Conservation (phyloP, 2,329 filamentous ascomycete species). For the Teratosphaeria epicoccoides region DNA sequence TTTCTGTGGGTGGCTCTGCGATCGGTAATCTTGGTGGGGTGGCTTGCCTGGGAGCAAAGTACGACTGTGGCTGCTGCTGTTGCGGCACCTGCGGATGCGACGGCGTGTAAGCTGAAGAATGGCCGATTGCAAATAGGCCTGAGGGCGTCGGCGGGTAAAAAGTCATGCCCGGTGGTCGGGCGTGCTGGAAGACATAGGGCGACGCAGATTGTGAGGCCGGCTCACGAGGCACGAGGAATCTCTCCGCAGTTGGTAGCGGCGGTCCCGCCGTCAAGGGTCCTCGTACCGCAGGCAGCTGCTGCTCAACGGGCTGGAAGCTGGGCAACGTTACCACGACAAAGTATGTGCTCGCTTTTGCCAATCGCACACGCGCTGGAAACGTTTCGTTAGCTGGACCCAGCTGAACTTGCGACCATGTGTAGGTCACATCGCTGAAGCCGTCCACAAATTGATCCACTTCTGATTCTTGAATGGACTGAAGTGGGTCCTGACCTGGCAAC, state of each 20-base stretch:
- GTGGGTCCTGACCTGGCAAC: constrained; percentile 33
- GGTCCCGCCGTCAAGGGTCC: background rate
- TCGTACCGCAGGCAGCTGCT: background rate
- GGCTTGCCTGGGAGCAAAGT: constrained; percentile 3
- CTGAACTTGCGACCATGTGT: constrained; percentile 31
- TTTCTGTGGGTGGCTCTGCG: constrained; percentile 17
- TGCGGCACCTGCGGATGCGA: background rate
- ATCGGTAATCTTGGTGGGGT: constrained; percentile 9
- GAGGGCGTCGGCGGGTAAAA: background rate
- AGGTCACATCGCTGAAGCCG: constrained; percentile 32
- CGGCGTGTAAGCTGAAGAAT: background rate
- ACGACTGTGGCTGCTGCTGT: constrained; percentile 4
- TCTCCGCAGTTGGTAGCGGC: background rate
- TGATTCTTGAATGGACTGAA: constrained; percentile 30
- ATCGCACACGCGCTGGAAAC: constrained; percentile 25
- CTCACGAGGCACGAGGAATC: constrained; percentile 4
- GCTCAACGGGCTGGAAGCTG: constrained; percentile 17
- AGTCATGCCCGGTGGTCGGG: constrained; percentile 5
- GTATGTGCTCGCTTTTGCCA: constrained; percentile 36
- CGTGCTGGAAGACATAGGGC: constrained; percentile 7
- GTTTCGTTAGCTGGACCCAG: constrained; percentile 24
- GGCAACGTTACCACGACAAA: constrained; percentile 35
- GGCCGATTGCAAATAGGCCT: background rate
- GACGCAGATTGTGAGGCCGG: constrained; percentile 8
- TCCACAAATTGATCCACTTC: constrained; percentile 36